A percentile compares a stretch with the other conserved stretches of the same genome.
Conservation (phyloP, 2,329 filamentous ascomycete genomes). For the Penicillium sp. region DNA sequence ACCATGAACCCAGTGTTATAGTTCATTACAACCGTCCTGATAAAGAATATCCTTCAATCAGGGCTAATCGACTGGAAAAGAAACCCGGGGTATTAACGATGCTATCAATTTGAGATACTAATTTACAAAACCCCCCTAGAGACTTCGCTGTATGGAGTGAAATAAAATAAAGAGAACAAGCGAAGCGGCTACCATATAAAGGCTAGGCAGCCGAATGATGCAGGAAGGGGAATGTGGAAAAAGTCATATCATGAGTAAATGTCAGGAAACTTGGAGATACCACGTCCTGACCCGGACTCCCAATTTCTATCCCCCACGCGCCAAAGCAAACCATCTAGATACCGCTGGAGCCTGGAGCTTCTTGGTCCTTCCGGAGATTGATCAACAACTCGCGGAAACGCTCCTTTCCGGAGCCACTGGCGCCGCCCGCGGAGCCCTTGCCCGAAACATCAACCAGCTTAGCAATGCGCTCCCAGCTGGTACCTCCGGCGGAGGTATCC, state of each 20-base stretch:
- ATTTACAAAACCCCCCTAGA: constrained; percentile 26
- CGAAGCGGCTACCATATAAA: constrained; percentile 5
- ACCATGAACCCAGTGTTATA: not conserved
- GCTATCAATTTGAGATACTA: constrained; percentile 26
- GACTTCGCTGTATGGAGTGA: constrained; percentile 24
- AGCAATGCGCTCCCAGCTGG: constrained; percentile 96
- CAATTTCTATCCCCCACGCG: constrained; percentile 5
- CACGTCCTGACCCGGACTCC: constrained; percentile 4
- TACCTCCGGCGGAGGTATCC: constrained; percentile 90
- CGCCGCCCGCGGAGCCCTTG: constrained; percentile 84
- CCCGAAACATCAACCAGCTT: constrained; percentile 97
- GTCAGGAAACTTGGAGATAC: constrained; percentile 4
- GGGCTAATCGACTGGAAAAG: not conserved
- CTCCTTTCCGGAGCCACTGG: constrained; percentile 88
- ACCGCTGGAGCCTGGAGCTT: constrained; percentile 63
- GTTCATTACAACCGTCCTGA: too few relatives aligned
- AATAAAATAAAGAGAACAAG: constrained; percentile 15
- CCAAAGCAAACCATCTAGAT: constrained; percentile 29
- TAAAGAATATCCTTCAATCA: not conserved
- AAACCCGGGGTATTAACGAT: constrained; percentile 26
- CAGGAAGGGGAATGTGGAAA: constrained; percentile 4
- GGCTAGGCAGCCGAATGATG: not conserved
- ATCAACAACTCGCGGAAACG: constrained; percentile 89
- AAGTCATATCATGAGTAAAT: constrained; percentile 12
- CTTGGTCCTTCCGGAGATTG: constrained; percentile 89